Base-by-base conservation (phyloP, 2,329 filamentous ascomycete genomes). In the Nemania diffusa region DNA sequence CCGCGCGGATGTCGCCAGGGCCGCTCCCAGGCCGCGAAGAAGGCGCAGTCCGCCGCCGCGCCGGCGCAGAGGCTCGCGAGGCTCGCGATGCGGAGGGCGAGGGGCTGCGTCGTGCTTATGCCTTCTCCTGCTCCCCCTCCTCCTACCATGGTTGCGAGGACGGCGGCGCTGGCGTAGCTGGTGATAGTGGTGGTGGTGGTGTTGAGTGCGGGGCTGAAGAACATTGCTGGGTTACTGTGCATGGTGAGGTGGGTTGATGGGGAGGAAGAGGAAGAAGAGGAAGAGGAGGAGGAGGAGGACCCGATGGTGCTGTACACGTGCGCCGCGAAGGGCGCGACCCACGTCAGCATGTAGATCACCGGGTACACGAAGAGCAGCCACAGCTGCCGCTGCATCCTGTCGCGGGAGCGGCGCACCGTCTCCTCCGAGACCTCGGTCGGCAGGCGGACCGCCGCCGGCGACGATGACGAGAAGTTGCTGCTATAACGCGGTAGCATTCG, bases 321-420 rank as follows among this genome's bases (percentile, higher is more conserved):
- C 1, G 83, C 83, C 1, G 90, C 80, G 72, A 94, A 92, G 0
- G 92, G 92, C 7, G 92, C 79, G 3, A 91, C 79, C 92, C 92
- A 95, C 71, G 92, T 87, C 4, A 87, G 78, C 22, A 92, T 83
- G 78, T 95, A 94, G 3, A 91, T 85, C 20, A 90, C 76, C 0
- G 92, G 92, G 76, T 95, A 95, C 55, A 93, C 88, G 78, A 94
- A 93, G 20, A 94, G 83, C 32, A 91, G 85, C 34, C 90, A 87
- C 1, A 94, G 83, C 73, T 94, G 91, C 9, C 89, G 86, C 51
- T 87, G 85, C 65, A 92, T 89, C 65, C 85, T 86, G 17, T 84
- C 80, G 13, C 88, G 84, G 8, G 84, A 75, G 20, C 72, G 73
- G 1, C 68, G 77, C 72, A 81, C 76, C 55, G 78, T 73, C 2